phyloP scores from a whole-genome alignment of 139 green algal species.

The Chlamydomonas sphaeroides region DNA sequence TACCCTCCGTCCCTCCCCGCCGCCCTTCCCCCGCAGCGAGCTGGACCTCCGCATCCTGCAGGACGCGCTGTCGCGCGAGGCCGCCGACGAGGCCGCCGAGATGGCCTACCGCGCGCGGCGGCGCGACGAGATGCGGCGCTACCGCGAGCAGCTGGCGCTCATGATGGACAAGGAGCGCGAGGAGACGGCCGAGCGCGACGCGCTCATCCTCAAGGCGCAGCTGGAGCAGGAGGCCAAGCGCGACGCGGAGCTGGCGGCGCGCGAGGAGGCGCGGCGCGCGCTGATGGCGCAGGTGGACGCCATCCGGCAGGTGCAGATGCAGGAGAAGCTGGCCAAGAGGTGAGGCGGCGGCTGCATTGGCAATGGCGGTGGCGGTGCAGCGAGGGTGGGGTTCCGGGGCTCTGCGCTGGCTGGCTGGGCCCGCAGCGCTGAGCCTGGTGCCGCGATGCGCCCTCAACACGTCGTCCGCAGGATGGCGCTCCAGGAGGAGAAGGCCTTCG shows the following conservation, averaged over 20 bases:
- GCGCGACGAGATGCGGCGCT: conserved; percentile 45
- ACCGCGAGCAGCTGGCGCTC: conserved; percentile 63
- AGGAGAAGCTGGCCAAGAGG: conserved; percentile 48
- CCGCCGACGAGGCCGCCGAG: conserved; percentile 58
- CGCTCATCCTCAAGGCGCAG: conserved; percentile 53
- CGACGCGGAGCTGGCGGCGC: conserved; percentile 60
- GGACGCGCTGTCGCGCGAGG: conserved; percentile 60
- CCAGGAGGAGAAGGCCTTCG: conserved; percentile 33
- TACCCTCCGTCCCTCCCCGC: too few relatives aligned
- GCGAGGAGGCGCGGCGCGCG: conserved; percentile 53
- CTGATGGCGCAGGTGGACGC: conserved; percentile 65
- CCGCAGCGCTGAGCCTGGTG: not conserved
- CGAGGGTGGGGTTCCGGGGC: not conserved
- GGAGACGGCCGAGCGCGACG: conserved; percentile 56
- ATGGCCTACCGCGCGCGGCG: conserved; percentile 53
- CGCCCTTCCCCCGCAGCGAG: conserved; percentile 45
- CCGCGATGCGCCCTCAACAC: too few relatives aligned
- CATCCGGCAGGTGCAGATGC: conserved; percentile 65
- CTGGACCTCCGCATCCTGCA: conserved; percentile 66
- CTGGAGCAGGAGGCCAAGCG: conserved; percentile 51
- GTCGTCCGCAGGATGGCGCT: conserved; percentile 14
- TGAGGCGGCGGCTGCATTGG: not conserved
- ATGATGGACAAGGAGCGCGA: conserved; percentile 65
- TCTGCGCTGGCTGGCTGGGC: too few relatives aligned
- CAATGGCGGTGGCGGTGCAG: not conserved